Evolutionary conservation across 78 protist genomes (phyloP).

Genomic region (Planoprotostelium fungivorum): DNA sequence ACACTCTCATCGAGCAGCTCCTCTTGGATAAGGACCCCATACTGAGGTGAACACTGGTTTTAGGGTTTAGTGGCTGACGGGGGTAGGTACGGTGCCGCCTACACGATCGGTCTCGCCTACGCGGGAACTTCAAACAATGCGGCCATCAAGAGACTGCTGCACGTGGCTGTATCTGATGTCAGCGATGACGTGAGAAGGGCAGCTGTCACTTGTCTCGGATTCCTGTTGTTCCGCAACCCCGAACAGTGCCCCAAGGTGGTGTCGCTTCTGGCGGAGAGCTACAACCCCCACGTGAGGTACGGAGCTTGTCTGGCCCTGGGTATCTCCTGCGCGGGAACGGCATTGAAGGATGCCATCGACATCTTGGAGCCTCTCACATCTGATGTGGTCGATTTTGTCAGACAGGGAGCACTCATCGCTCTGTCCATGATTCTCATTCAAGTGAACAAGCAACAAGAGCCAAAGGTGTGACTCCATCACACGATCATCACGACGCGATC

Average conservation of each 20-base stretch:
- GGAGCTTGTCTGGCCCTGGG: slow-evolving; percentile 98
- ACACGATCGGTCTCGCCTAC: slow-evolving; percentile 92
- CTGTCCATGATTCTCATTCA: slow-evolving; percentile 93
- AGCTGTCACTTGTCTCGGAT: slow-evolving; percentile 95
- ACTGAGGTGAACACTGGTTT: background rate
- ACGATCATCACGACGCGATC: no score
- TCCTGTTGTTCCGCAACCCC: slow-evolving; percentile 83
- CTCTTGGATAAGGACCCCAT: slow-evolving; percentile 57
- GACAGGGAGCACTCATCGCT: slow-evolving; percentile 95
- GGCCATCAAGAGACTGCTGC: slow-evolving; percentile 87
- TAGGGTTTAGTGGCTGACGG: slow-evolving; percentile 38
- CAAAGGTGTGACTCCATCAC: slow-evolving; percentile 13
- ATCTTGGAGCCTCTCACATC: slow-evolving; percentile 70
- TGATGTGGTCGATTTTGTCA: slow-evolving; percentile 90
- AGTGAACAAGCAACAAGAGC: slow-evolving; percentile 36
- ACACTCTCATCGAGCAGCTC: slow-evolving; percentile 77
- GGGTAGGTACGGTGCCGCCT: slow-evolving; percentile 89
- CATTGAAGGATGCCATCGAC: slow-evolving; percentile 70
- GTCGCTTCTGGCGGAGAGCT: slow-evolving; percentile 81
- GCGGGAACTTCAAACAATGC: slow-evolving; percentile 87
- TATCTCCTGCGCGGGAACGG: slow-evolving; percentile 96
- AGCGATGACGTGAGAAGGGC: slow-evolving; percentile 97
- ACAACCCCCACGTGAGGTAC: slow-evolving; percentile 98
- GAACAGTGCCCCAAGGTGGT: slow-evolving; percentile 82
- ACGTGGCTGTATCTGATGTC: slow-evolving; percentile 97